Base-by-base conservation (phyloP, 805 yeast genomes). In the Komagataella pastoris region DNA sequence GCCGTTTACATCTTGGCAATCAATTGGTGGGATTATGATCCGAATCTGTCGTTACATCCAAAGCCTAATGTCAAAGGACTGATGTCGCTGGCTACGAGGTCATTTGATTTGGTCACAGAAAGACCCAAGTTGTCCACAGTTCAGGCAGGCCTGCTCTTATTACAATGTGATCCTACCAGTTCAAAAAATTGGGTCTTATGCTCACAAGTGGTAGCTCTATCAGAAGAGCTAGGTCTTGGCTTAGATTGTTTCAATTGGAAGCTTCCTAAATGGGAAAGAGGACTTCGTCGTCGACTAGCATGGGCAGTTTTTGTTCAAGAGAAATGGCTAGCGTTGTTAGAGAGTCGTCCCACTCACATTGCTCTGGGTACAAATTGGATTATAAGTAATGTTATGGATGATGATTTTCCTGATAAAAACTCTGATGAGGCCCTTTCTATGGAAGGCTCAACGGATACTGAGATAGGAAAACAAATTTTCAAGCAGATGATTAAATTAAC, bases 251-350 rank as follows among this genome's bases (percentile, higher is more conserved):
- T 84, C 53, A 78, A 76, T 56, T 91, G 99, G 99, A 82, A 85
- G 59, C 68, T 91, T 43, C 98, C 98, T 0, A 83, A 84, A 58
- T 93, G 98, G 98, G 99, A 91, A 62, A 74, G 95, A 50, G 95
- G 95, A 5, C 68, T 91, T 49, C 74, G 99, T 50, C 78, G 88
- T 58, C 73, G 98, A 53, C 67, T 91, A 49, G 96, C 97, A 0
- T 91, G 99, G 98, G 97, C 97, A 0, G 93, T 89, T 1, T 91
- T 80, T 73, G 72, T 85, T 50, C 95, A 89, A 64, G 97, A 89
- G 61, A 88, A 90, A 62, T 91, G 98, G 98, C 74, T 84, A 7
- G 72, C 96, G 1, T 67, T 90, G 49, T 79, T 81, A 51, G 95
- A 88, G 60, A 80, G 90, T 0, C 72, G 97, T 47, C 95, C 96